Evolutionary conservation across 2,329 filamentous ascomycete species (phyloP), one percentile per base, ranked within the genome.

Genomic region (Pseudocercospora vitis): DNA sequence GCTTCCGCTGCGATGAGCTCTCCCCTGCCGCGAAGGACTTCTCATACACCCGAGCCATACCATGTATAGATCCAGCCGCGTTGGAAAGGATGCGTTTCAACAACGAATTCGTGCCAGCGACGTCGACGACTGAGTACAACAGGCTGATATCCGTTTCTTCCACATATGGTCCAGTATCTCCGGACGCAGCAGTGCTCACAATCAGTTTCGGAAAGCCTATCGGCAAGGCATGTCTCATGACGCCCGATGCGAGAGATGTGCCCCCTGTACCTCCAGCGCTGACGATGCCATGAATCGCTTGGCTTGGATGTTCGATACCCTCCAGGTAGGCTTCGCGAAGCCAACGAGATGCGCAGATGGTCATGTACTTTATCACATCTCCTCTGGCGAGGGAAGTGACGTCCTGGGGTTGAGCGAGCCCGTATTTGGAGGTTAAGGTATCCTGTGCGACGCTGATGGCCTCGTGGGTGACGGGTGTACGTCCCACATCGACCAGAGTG

Each of bases 51-150:
- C 58, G 55, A 0, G 82, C 79, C 77, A 86, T 85, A 0, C 78
- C 85, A 0, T 72, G 72, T 31, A 88, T 81, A 0, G 82, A 80
- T 0, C 77, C 80, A 0, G 80, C 84, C 0, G 86, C 85, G 60
- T 89, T 89, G 18, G 73, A 69, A 5, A 89, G 67, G 0, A 88
- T 78, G 2, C 73, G 72, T 5, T 75, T 74, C 11, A 88, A 69
- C 2, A 88, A 71, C 1, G 75, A 70, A 56, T 88, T 89, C 7
- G 81, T 67, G 0, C 86, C 86, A 1, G 85, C 83, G 47, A 89
- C 78, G 53, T 89, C 86, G 11, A 88, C 85, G 1, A 89, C 83
- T 12, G 80, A 84, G 62, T 87, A 86, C 80, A 87, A 85, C 71
- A 89, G 78, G 0, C 80, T 81, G 42, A 88, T 84, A 58, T 89